A percentile compares a stretch with the other conserved stretches of the same genome.
phyloP scores from a whole-genome alignment of 306 rosid species.

The Cyclanthera cordifolia region DNA sequence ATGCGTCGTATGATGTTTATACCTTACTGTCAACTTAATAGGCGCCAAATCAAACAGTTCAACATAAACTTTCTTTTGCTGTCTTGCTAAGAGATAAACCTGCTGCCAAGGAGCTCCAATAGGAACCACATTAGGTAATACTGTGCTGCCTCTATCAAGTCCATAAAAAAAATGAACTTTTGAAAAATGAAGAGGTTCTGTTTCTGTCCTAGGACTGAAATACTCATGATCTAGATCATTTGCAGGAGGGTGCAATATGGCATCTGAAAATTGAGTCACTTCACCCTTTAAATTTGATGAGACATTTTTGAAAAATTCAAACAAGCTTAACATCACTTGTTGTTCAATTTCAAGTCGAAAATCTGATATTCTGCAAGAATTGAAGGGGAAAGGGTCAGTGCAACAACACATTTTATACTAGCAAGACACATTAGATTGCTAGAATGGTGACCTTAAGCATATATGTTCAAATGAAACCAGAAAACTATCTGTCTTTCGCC shows the following conservation, averaged over 20 bases:
- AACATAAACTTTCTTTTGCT: slow-evolving; percentile 72
- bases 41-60: slow-evolving; percentile 80
- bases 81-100: slow-evolving; percentile 74
- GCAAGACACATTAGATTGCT: slow-evolving; percentile 13
- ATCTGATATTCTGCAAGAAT: slow-evolving; percentile 73
- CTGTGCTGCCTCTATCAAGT: slow-evolving; percentile 21
- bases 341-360: slow-evolving; percentile 85
- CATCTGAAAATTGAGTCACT: slow-evolving; percentile 38
- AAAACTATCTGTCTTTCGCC: slow-evolving; percentile 84
- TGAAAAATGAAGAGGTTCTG: slow-evolving; percentile 22
- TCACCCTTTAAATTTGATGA: slow-evolving; percentile 43
- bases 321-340: slow-evolving; percentile 75
- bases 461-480: slow-evolving; percentile 79
- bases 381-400: slow-evolving; percentile 20
- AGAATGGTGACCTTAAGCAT: slow-evolving; percentile 54
- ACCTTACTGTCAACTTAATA: slow-evolving; percentile 76
- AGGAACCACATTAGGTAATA: slow-evolving; percentile 62
- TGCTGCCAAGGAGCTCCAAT: slow-evolving; percentile 99
- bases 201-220: slow-evolving; percentile 26
- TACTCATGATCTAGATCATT: slow-evolving; percentile 25
- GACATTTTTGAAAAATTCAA: slow-evolving; percentile 53
- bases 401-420: not conserved
- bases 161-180: slow-evolving; percentile 28
- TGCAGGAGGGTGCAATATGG: slow-evolving; percentile 18
- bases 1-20: not conserved